Base-by-base conservation (phyloP, 2,329 filamentous ascomycete genomes). In the Alternaria sp. region DNA sequence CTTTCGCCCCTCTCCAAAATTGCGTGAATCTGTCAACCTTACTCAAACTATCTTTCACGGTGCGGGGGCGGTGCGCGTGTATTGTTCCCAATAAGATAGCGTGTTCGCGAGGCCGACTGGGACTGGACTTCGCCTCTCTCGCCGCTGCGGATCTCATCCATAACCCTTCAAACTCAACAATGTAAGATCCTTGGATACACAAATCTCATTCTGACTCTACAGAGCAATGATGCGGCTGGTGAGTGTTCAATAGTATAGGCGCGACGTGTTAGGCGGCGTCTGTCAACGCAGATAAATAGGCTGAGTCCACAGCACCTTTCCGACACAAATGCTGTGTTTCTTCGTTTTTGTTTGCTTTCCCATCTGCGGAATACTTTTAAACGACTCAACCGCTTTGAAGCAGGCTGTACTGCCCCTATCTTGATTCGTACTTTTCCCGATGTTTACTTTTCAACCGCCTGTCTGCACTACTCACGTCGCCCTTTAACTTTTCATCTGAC, bases 241-340 rank as follows among this genome's bases (percentile, higher is more conserved):
- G 59, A 27, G 55, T 36, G 18, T 43, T 44, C 52, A 58, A 57
- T 60, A 45, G 43, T 52, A 38, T 44, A 54, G 58, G 56, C 56
- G 59, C 51, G 44, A 55, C 60, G 58, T 59, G 36, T 51, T 48
- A 46, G 58, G 30, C 36, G 30, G 34, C n/a, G 50, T 30, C 5
- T 12, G 16, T 53, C 40, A 32, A 34, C 28, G 45, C 59, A 52
- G 56, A 50, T 45, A 48, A 57, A 49, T 43, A 60, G 43, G 62
- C 54, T 63, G 52, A 62, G 48, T 57, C 46, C 59, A 48, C 25
- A 60, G 51, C 50, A 27, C 54, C 58, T 59, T 61, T 52, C 54
- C 44, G 60, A 59, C 61, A 62, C 54, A 51, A 52, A 40, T 64
- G 61, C 60, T 58, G 59, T 72, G 57, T 58, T 46, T 60, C 57